Percentiles rank a stretch among this genome's conserved stretches.
These are phyloP conservation scores for Auxenochlorella pyrenoidosa DNA, from an alignment of 139 green algal genomes.

Conservation along the genomic window DNA sequence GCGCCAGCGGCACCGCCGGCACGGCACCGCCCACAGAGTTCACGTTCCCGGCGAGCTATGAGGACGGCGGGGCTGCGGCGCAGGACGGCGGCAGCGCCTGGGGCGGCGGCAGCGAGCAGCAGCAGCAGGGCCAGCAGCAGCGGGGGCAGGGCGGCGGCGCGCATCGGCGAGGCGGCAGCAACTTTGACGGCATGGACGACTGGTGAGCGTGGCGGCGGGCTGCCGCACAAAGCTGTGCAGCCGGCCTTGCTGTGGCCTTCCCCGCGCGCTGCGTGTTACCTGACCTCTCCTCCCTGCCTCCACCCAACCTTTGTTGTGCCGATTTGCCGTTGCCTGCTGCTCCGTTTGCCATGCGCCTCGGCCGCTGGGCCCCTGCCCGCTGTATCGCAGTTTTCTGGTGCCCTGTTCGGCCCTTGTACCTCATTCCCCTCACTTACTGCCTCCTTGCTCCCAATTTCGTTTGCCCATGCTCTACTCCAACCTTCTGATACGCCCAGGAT, in stretches of 20 bases:
- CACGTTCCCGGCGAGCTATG: constrained; percentile 6
- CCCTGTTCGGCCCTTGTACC: too few relatives aligned
- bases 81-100: background rate
- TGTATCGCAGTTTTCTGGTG: too few relatives aligned
- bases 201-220: constrained; percentile 7
- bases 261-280: background rate
- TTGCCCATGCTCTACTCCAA: too few relatives aligned
- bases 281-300: too few relatives aligned
- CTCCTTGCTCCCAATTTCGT: too few relatives aligned
- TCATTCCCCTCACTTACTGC: too few relatives aligned
- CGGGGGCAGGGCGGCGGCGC: background rate
- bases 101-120: background rate
- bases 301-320: too few relatives aligned
- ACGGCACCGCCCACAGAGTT: background rate
- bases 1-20: background rate
- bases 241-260: background rate
- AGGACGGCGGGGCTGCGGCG: background rate
- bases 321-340: too few relatives aligned
- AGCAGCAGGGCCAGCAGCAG: constrained; percentile 4
- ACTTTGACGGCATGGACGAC: constrained; percentile 14
- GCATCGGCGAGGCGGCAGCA: background rate
- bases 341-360: too few relatives aligned
- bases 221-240: too few relatives aligned
- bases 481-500: too few relatives aligned
- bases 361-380: too few relatives aligned